Conservation (phyloP, 306 rosid species). For the Crotalaria pallida region DNA sequence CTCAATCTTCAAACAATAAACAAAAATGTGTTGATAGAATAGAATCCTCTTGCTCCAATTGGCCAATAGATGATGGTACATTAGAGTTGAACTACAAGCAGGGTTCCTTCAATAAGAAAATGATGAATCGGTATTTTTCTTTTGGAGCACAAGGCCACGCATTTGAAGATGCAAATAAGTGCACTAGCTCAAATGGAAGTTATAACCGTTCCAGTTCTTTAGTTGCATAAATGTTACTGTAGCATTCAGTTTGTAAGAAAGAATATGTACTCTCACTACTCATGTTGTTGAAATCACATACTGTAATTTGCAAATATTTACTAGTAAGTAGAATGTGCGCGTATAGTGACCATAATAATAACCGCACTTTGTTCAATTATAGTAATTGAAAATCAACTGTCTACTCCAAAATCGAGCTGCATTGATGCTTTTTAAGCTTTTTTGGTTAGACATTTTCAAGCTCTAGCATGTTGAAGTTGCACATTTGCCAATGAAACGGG, state of each 20-base stretch:
- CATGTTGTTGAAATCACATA: not conserved
- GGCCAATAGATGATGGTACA: conserved; percentile 11
- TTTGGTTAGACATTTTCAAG: not conserved
- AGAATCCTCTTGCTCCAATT: conserved; percentile 41
- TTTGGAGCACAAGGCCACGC: conserved; percentile 72
- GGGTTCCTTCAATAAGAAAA: conserved; percentile 41
- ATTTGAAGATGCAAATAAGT: conserved; percentile 42
- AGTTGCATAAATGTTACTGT: conserved; percentile 42
- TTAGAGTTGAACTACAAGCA: conserved; percentile 27
- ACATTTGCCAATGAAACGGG: not conserved
- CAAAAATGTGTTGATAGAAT: conserved; percentile 30
- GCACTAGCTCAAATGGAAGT: conserved; percentile 32
- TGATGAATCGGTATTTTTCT: conserved; percentile 66
- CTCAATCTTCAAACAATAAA: conserved; percentile 34
- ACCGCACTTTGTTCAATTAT: too few relatives aligned
- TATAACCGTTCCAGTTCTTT: conserved; percentile 38
- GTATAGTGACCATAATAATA: not conserved
- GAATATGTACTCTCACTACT: not conserved
- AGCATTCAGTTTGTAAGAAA: not conserved
- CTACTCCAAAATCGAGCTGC: not conserved
- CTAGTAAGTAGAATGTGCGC: conserved; percentile 17
- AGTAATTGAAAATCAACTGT: not conserved
- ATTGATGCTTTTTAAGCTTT: not conserved
- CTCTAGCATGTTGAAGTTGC: not conserved
- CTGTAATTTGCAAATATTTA: not conserved